Conservation (phyloP, 495 filamentous ascomycete species). For the Neurospora sp. region DNA sequence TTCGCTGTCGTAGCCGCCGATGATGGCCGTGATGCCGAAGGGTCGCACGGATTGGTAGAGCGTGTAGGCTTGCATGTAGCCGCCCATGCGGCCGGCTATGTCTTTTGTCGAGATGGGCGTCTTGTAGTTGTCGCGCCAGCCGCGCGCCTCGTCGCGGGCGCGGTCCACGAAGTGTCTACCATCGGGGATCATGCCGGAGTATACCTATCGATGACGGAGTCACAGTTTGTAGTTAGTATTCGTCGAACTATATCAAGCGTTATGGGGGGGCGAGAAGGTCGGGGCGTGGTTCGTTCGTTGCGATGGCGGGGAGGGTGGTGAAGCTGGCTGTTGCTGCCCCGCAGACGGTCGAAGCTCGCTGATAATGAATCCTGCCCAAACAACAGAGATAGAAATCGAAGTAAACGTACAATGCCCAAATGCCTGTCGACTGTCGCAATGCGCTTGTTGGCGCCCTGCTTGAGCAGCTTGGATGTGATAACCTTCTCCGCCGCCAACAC, state of each 20-base stretch:
- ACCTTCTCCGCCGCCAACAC: slow-evolving; percentile 96
- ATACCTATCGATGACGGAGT: slow-evolving; percentile 50
- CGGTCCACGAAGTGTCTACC: slow-evolving; percentile 90
- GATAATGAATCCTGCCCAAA: not conserved
- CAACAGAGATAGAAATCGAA: not conserved
- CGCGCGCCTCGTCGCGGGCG: slow-evolving; percentile 82
- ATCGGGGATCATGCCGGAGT: slow-evolving; percentile 86
- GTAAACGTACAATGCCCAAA: slow-evolving; percentile 69
- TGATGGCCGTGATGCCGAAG: slow-evolving; percentile 90
- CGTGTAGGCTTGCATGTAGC: slow-evolving; percentile 94
- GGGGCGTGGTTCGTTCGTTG: not conserved
- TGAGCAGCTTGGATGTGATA: slow-evolving; percentile 87
- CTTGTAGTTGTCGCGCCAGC: slow-evolving; percentile 84
- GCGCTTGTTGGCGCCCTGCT: slow-evolving; percentile 87
- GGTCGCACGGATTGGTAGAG: slow-evolving; percentile 92
- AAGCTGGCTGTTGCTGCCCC: not conserved
- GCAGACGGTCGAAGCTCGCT: not conserved
- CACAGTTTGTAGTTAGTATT: not conserved
- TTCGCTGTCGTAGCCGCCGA: slow-evolving; percentile 88
- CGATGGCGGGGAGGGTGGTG: not conserved
- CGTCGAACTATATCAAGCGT: not conserved
- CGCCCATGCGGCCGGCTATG: slow-evolving; percentile 81
- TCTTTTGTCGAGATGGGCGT: slow-evolving; percentile 78
- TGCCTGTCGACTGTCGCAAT: slow-evolving; percentile 92
- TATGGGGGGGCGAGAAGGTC: not conserved